Base-by-base conservation (phyloP, 345 rosid genomes). In the Hypericum androsaemum region DNA sequence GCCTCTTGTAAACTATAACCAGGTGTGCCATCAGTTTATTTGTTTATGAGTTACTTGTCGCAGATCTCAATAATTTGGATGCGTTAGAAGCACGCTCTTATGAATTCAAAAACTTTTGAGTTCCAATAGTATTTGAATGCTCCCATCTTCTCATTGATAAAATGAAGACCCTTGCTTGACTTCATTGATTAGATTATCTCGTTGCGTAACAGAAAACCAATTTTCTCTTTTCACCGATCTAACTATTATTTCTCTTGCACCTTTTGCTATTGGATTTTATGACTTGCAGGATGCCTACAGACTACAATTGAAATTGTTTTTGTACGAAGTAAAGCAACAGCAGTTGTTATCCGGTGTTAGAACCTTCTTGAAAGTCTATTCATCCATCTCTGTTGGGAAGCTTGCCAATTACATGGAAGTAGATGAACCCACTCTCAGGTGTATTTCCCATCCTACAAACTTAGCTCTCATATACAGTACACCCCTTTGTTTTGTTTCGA, bases 261-360 rank as follows among this genome's bases (percentile, higher is more conserved):
- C 37, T 11, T 17, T 11, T 58, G 38, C 32, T 56, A 8, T 38
- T 36, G 45, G 15, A 13, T 39, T 22, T 58, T n/a, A 22, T 22
- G 32, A 4, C 41, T 61, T 52, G 50, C 81, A 88, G 97, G 97
- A 88, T 77, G 98, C 98, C 6, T 92, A 92, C 64, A 80, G 90
- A 67, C 83, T 83, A 65, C 97, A 92, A 71, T 60, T 92, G 80
- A 92, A 92, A 81, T 70, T 92, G 53, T 92, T 92, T 61, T 88
- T 92, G 4, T 83, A 83, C 62, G 98, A 92, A 74, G 95, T 83
- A 54, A 92, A 80, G 77, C 98, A 92, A 71, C 98, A 92, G 43
- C 94, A 85, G 67, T 70, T 92, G 60, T 69, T 92, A 51, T 67
- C 82, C 3, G 95, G 95, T 41, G 76, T 88, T 12, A 64, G 98